Conservation (phyloP, 2,329 filamentous ascomycete species). For the Clonostachys rhizophaga region DNA sequence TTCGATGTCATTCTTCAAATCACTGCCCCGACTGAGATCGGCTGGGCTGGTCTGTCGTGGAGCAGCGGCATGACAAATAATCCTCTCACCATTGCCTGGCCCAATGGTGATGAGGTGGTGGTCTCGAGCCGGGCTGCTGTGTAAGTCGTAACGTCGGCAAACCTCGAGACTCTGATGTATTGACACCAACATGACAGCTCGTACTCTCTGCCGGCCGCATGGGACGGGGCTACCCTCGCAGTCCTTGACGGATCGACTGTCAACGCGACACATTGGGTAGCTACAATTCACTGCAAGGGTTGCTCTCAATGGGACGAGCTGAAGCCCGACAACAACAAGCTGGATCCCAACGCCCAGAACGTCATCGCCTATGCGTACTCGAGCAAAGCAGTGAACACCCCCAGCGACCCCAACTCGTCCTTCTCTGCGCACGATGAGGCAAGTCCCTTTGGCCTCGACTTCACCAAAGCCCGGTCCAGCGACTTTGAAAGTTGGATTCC, state of each 20-base stretch:
- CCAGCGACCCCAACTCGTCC: slow-evolving; percentile 21
- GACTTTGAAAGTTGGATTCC: slow-evolving; percentile 15
- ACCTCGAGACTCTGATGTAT: neutral
- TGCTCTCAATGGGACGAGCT: slow-evolving; percentile 36
- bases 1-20: slow-evolving; percentile 37
- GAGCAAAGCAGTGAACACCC: slow-evolving; percentile 26
- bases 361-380: slow-evolving; percentile 35
- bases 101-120: slow-evolving; percentile 27
- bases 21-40: slow-evolving; percentile 28
- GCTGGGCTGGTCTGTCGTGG: slow-evolving; percentile 39
- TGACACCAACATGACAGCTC: slow-evolving; percentile 13
- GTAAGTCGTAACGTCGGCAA: slow-evolving; percentile 13
- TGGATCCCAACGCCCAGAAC: slow-evolving; percentile 29
- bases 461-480: slow-evolving; percentile 21
- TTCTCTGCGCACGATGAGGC: slow-evolving; percentile 38
- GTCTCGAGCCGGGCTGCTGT: slow-evolving; percentile 28
- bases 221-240: slow-evolving; percentile 21
- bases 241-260: slow-evolving; percentile 25
- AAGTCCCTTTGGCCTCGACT: slow-evolving; percentile 32
- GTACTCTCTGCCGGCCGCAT: slow-evolving; percentile 23
- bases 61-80: slow-evolving; percentile 38
- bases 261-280: slow-evolving; percentile 25
- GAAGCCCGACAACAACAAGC: slow-evolving; percentile 25
- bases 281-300: slow-evolving; percentile 27
- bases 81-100: slow-evolving; percentile 34